Conservation (phyloP, 441 rosid species). For the Pelargonium fulgidum region DNA sequence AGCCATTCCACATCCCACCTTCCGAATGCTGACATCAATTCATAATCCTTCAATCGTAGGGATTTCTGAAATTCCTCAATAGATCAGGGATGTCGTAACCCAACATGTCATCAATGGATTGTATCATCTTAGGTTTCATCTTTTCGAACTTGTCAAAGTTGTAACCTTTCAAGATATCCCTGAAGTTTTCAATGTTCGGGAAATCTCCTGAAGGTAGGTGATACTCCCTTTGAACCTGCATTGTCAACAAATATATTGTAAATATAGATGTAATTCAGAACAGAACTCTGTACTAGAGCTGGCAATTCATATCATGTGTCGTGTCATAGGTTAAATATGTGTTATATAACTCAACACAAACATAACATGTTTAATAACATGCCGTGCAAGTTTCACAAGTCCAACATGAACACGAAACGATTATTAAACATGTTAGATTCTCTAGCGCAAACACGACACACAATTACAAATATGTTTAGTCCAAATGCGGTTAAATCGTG, state of each 20-base stretch:
- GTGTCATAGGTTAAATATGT: no score
- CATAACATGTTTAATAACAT: no score
- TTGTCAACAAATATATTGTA: neutral
- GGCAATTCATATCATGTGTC: no score
- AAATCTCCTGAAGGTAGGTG: slow-evolving; percentile 90
- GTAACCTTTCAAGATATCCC: slow-evolving; percentile 67
- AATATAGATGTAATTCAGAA: no score
- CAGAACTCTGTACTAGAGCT: no score
- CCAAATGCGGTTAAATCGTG: no score
- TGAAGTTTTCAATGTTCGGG: slow-evolving; percentile 72
- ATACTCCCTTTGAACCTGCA: slow-evolving; percentile 76
- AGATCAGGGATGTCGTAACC: slow-evolving; percentile 85
- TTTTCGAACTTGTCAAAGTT: slow-evolving; percentile 80
- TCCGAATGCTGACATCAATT: neutral
- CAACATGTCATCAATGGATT: slow-evolving; percentile 82
- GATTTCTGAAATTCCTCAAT: slow-evolving; percentile 73
- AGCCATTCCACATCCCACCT: neutral
- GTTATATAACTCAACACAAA: no score
- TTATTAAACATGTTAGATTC: no score
- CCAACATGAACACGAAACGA: no score
- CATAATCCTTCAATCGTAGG: slow-evolving; percentile 41
- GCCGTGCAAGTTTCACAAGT: no score
- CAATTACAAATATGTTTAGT: no score
- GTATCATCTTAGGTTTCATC: slow-evolving; percentile 84
- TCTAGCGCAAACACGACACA: no score